Percentiles rank a stretch among this genome's conserved stretches.
These are phyloP conservation scores for Eremochloa ophiuroides DNA, from an alignment of 176 grass and related monocot genomes.

Conservation along the genomic window DNA sequence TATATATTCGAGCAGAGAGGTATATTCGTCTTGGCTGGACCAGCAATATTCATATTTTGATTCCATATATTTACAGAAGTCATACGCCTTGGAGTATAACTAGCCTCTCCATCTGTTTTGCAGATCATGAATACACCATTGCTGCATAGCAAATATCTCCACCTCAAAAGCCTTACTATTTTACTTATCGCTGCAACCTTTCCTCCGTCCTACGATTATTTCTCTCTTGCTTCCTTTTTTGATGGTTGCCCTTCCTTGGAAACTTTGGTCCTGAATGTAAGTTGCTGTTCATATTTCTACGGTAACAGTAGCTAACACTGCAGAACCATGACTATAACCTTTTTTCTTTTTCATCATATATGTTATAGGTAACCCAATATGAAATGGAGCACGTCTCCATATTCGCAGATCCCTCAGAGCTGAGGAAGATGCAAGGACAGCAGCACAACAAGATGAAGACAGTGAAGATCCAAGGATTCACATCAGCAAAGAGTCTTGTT, in stretches of 20 bases:
- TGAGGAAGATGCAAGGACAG: not conserved
- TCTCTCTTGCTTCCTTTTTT: not conserved
- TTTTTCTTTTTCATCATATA: not conserved
- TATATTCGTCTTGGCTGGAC: no score
- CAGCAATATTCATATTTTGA: no score
- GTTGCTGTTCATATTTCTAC: not conserved
- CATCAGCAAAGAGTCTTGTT: not conserved
- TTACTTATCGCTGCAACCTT: accelerated
- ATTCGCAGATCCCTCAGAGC: not conserved
- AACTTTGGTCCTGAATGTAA: not conserved
- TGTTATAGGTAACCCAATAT: not conserved
- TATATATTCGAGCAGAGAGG: no score
- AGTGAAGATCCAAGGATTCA: not conserved
- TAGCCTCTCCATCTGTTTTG: no score
- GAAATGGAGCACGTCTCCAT: not conserved
- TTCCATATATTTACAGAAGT: no score
- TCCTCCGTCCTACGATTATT: not conserved
- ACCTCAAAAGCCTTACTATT: not conserved
- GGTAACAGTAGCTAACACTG: not conserved
- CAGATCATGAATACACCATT: not conserved
- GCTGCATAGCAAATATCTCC: not conserved
- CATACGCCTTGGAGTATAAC: no score
- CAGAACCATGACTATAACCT: no score
- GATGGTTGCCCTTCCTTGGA: not conserved
- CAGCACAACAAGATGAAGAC: not conserved